A percentile compares a stretch with the other conserved stretches of the same genome.
Conservation (phyloP, 805 yeast genomes). For the Ogataea sp. region DNA sequence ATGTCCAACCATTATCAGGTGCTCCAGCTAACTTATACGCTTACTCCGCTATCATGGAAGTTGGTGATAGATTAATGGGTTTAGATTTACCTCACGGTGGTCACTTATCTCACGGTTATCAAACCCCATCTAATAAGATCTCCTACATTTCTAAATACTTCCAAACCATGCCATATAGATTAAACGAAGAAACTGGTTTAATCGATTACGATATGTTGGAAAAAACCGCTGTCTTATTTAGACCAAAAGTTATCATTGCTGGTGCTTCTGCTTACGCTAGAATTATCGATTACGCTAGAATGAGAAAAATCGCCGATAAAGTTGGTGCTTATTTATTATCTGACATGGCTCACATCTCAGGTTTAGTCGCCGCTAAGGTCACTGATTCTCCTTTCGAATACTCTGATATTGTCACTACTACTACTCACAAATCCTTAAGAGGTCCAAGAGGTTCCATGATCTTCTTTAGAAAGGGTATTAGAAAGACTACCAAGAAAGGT, state of each 20-base stretch:
- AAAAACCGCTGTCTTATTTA: slow-evolving; percentile 73
- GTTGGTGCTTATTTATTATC: slow-evolving; percentile 89
- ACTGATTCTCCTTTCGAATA: slow-evolving; percentile 87
- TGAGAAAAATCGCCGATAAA: slow-evolving; percentile 84
- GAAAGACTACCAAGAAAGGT: slow-evolving; percentile 77
- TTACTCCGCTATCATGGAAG: slow-evolving; percentile 81
- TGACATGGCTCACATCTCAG: slow-evolving; percentile 98
- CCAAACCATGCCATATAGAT: slow-evolving; percentile 96
- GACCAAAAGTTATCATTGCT: slow-evolving; percentile 93
- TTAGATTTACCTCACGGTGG: slow-evolving; percentile 98
- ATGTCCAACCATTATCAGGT: slow-evolving; percentile 92
- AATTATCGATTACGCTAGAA: slow-evolving; percentile 80
- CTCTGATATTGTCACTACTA: slow-evolving; percentile 95
- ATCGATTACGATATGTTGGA: slow-evolving; percentile 88
- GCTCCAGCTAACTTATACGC: slow-evolving; percentile 95
- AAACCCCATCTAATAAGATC: slow-evolving; percentile 82
- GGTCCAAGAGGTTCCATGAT: slow-evolving; percentile 99
- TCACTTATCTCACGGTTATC: slow-evolving; percentile 95
- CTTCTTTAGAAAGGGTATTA: slow-evolving; percentile 90
- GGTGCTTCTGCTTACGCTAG: slow-evolving; percentile 97
- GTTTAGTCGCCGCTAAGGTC: slow-evolving; percentile 91
- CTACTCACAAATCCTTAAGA: slow-evolving; percentile 95
- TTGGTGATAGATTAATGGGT: slow-evolving; percentile 94
- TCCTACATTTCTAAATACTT: slow-evolving; percentile 89
- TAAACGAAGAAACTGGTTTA: slow-evolving; percentile 77